phyloP scores from a whole-genome alignment of 1,284 basidiomycete genomes.

The Trichosporon faecale region DNA sequence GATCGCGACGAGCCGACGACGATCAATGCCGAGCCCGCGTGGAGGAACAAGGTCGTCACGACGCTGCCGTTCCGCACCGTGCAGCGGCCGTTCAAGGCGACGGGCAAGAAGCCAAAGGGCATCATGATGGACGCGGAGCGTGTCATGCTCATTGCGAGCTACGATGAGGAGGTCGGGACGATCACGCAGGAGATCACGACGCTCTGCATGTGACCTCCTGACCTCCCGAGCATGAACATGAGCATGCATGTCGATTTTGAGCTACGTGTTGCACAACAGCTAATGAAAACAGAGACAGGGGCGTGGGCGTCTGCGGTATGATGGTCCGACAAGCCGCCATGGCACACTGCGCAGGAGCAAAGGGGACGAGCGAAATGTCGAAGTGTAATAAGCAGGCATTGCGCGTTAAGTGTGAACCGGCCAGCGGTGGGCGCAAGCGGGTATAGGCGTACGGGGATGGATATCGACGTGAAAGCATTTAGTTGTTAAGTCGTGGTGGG shows the following conservation, averaged over 20 bases:
- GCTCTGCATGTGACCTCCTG: slow-evolving; percentile 33
- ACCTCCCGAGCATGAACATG: neutral
- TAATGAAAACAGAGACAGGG: neutral
- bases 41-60: slow-evolving; percentile 34
- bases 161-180: neutral
- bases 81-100: slow-evolving; percentile 22
- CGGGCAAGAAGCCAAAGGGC: slow-evolving; percentile 31
- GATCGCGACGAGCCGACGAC: slow-evolving; percentile 23
- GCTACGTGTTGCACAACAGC: neutral
- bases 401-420: neutral
- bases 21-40: slow-evolving; percentile 27
- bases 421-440: neutral
- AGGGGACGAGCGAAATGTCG: neutral
- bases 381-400: neutral
- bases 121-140: slow-evolving; percentile 51
- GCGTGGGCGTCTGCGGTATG: too few species aligned
- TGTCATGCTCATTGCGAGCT: slow-evolving; percentile 30
- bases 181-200: slow-evolving; percentile 38
- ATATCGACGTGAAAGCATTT: neutral
- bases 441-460: neutral
- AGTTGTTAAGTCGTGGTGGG: neutral
- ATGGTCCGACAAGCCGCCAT: neutral
- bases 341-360: neutral
- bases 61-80: slow-evolving; percentile 35
- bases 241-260: slow-evolving; percentile 7